phyloP scores from a whole-genome alignment of 495 filamentous ascomycete genomes.

The Acidomyces sp. region DNA sequence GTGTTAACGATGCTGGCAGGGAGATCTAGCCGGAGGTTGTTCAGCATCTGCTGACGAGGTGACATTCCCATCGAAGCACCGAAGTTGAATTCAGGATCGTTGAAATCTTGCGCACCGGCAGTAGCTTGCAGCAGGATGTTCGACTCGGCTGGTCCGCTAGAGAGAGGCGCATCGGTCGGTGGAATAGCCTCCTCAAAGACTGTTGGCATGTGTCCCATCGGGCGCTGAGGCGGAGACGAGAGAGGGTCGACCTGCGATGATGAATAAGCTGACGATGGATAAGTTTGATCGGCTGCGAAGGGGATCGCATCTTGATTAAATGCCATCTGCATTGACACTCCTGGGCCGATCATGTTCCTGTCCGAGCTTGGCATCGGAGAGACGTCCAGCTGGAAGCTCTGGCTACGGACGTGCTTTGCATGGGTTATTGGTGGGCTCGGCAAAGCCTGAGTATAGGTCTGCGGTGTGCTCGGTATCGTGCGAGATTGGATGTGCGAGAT shows the following conservation, averaged over 20 bases:
- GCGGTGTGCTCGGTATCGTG: conserved; percentile 15
- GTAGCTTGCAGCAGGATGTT: conserved; percentile 26
- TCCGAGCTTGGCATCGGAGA: conserved; percentile 33
- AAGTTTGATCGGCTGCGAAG: conserved; percentile 9
- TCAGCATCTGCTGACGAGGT: conserved; percentile 15
- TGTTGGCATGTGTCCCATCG: conserved; percentile 14
- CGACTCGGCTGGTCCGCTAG: conserved; percentile 3
- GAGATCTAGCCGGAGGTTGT: conserved; percentile 20
- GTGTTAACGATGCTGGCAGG: conserved; percentile 43
- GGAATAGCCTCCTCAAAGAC: conserved; percentile 16
- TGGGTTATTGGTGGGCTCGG: conserved; percentile 13
- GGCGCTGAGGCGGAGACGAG: conserved; percentile 10
- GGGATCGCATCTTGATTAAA: neutral
- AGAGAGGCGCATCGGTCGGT: neutral
- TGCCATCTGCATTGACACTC: neutral
- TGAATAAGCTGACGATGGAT: conserved; percentile 15
- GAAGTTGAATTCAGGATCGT: conserved; percentile 28
- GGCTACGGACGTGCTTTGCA: conserved; percentile 17
- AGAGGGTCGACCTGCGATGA: conserved; percentile 10
- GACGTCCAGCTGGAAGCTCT: conserved; percentile 31
- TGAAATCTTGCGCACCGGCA: conserved; percentile 32
- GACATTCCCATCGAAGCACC: conserved; percentile 32
- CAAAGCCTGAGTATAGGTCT: conserved; percentile 12
- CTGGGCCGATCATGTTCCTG: neutral
- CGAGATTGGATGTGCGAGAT: conserved; percentile 11